Evolutionary conservation across 148 eudicot genomes (phyloP).

Genomic region (Chenopodium album): DNA sequence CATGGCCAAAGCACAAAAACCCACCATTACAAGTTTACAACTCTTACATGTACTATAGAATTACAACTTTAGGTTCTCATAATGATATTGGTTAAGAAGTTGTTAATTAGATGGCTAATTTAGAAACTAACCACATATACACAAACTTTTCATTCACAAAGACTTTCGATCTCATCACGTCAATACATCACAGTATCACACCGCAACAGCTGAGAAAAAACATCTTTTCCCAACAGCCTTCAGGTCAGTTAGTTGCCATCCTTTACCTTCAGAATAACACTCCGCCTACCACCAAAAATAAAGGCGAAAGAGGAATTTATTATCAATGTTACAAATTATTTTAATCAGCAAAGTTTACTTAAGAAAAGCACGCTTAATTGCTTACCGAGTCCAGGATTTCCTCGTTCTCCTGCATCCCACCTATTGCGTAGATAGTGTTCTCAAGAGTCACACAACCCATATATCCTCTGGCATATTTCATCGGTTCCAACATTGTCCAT

Average conservation of each 20-base stretch:
- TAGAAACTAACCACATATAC: background rate
- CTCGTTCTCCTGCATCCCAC: constrained; percentile 40
- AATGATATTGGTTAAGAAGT: background rate
- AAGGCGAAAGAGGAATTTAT: background rate
- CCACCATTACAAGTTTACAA: background rate
- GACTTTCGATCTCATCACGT: background rate
- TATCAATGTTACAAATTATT: background rate
- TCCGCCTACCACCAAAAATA: constrained; percentile 50
- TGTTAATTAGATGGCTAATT: background rate
- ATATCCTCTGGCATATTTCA: constrained; percentile 52
- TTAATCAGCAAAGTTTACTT: background rate
- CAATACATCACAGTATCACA: background rate
- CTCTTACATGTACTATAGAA: background rate
- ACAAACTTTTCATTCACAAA: background rate
- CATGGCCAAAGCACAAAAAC: background rate
- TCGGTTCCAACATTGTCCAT: constrained; percentile 57
- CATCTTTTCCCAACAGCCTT: constrained; percentile 59
- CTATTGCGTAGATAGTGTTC: constrained; percentile 47
- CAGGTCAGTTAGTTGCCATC: constrained; percentile 53
- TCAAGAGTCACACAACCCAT: constrained; percentile 45
- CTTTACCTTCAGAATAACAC: constrained; percentile 51
- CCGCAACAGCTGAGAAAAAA: constrained; percentile 50
- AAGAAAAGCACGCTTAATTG: background rate
- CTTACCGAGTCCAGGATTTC: constrained; percentile 43
- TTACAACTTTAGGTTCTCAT: background rate